Conservation (phyloP, 495 filamentous ascomycete species). For the Tuber indicum region DNA sequence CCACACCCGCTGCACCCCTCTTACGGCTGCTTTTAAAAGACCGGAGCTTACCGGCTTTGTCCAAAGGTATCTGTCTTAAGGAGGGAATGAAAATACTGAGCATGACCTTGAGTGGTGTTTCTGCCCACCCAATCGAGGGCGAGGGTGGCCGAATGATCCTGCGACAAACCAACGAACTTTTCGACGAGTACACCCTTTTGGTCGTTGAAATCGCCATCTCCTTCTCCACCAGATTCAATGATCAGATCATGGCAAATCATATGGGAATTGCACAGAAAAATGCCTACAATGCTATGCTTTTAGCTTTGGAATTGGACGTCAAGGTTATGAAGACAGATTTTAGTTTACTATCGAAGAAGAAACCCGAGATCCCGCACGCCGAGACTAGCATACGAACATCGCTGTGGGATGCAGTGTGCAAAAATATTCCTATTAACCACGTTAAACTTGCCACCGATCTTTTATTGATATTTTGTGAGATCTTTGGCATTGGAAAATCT, state of each 20-base stretch:
- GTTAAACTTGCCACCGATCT: slow-evolving; percentile 25
- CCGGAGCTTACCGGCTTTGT: slow-evolving; percentile 28
- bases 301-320: slow-evolving; percentile 34
- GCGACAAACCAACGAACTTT: slow-evolving; percentile 39
- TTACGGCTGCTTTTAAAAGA: slow-evolving; percentile 33
- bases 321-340: slow-evolving; percentile 36
- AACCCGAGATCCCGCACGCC: slow-evolving; percentile 26
- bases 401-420: slow-evolving; percentile 33
- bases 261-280: slow-evolving; percentile 30
- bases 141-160: slow-evolving; percentile 36
- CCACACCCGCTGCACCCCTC: slow-evolving; percentile 33
- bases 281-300: slow-evolving; percentile 29
- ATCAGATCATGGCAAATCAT: slow-evolving; percentile 35
- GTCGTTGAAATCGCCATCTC: slow-evolving; percentile 32
- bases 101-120: slow-evolving; percentile 29
- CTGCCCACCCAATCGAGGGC: slow-evolving; percentile 31
- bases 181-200: slow-evolving; percentile 29
- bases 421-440: slow-evolving; percentile 32
- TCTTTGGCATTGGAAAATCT: slow-evolving; percentile 29
- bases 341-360: slow-evolving; percentile 33
- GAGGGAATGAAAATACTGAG: slow-evolving; percentile 41
- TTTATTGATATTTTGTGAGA: slow-evolving; percentile 27
- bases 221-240: slow-evolving; percentile 26
- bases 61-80: slow-evolving; percentile 37
- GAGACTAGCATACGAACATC: slow-evolving; percentile 23